phyloP scores from a whole-genome alignment of 1,284 basidiomycete genomes.

The Trichosporon asahii region DNA sequence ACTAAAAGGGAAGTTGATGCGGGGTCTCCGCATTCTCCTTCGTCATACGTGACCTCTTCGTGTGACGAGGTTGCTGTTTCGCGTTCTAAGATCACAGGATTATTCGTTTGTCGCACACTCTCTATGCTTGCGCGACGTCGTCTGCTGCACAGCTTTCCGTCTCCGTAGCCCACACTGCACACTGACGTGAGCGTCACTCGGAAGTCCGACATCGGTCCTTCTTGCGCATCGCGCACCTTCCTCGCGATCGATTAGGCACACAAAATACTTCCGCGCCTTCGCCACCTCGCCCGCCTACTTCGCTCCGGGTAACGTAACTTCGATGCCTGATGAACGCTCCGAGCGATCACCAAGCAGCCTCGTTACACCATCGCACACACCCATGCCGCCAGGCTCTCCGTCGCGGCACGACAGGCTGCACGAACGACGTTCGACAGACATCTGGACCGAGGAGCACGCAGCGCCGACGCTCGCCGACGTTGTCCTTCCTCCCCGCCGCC shows the following conservation, averaged over 20 bases:
- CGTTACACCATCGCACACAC: background rate
- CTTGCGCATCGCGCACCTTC: too few species aligned
- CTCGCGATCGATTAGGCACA: background rate
- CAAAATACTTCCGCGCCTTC: background rate
- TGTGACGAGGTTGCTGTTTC: background rate
- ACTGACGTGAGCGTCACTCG: background rate
- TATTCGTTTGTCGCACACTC: too few species aligned
- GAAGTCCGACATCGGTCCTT: too few species aligned
- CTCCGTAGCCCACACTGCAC: too few species aligned
- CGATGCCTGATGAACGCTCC: background rate
- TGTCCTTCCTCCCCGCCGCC: constrained; percentile 31
- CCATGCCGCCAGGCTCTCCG: constrained; percentile 3
- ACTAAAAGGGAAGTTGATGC: background rate
- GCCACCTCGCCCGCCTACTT: background rate
- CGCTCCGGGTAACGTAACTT: background rate
- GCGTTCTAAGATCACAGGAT: too few species aligned
- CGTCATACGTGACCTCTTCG: background rate
- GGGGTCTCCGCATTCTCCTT: background rate
- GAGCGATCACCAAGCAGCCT: background rate
- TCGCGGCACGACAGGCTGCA: constrained; percentile 3
- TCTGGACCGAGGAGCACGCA: constrained; percentile 1
- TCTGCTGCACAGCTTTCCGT: too few species aligned
- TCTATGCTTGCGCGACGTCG: too few species aligned
- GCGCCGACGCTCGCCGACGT: constrained; percentile 34
- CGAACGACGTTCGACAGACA: background rate